Base-by-base conservation (phyloP, 495 filamentous ascomycete genomes). In the Letharia columbiana region DNA sequence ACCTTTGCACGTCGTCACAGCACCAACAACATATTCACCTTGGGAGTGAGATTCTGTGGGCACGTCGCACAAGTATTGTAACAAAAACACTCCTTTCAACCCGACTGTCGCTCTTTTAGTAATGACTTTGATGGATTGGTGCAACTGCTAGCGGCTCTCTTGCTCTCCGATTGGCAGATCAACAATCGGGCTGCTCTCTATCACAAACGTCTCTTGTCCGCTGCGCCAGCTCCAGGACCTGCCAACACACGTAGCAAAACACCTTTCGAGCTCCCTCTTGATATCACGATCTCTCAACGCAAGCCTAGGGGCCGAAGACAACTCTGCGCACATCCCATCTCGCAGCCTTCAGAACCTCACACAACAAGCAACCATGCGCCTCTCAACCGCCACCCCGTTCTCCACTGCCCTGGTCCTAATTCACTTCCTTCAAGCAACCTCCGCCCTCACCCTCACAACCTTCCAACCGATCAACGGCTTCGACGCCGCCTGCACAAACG, bases 381-480 rank as follows among this genome's bases (percentile, higher is more conserved):
- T 23, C 10, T 44, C n/a, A 56, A 52, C 33, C 0, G 23, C 33
- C 17, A 28, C 39, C 33, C 39, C 31, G 37, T n/a, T 69, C 15
- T 11, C 47, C 37, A 61, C 59, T 11, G 37, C 37, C 7, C 47
- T 56, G 6, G 11, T 61, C 15, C 10, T 64, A 2, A 3, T 41
- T 35, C 9, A 56, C 57, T 60, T 63, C 23, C 45, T 69, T 12
- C n/a, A 52, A 37, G 31, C 57, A 1, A 50, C 54, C 45, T 28
- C 17, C 52, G 68, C 66, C 63, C 45, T 70, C 44, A 70, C 44
- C 15, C 70, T 73, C n/a, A 59, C 61, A 35, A 17, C 68, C 17
- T 65, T 68, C 13, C 71, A 73, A 50, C 63, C 68, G 4, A 73
- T 73, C 49, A 44, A 66, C 37, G 69, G 70, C 23, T 73, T 73